A percentile compares a stretch with the other conserved stretches of the same genome.
Evolutionary conservation across 2,329 filamentous ascomycete genomes (phyloP).

Genomic region (Amauroascus verrucosus): DNA sequence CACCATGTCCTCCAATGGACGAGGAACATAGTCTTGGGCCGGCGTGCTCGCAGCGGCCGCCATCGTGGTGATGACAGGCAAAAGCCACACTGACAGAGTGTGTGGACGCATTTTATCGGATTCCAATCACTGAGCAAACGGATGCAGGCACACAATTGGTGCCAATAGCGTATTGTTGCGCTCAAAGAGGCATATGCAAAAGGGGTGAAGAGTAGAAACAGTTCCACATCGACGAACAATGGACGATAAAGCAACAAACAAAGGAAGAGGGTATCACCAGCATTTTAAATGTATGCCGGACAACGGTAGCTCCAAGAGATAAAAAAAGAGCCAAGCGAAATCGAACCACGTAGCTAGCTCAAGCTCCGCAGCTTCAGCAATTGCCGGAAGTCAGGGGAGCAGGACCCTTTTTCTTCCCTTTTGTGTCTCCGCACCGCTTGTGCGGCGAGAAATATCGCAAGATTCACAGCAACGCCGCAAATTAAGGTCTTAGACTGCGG

Average conservation of each 20-base stretch:
- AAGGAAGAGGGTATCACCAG: neutral
- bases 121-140: neutral
- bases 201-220: neutral
- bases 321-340: neutral
- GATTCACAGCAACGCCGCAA: neutral
- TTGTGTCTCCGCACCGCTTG: neutral
- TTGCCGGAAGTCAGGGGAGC: neutral
- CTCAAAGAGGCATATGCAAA: neutral
- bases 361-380: neutral
- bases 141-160: neutral
- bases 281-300: neutral
- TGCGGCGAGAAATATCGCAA: neutral
- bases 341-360: neutral
- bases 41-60: neutral
- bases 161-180: neutral
- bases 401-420: neutral
- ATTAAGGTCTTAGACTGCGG: neutral
- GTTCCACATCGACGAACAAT: neutral
- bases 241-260: neutral
- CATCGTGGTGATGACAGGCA: neutral
- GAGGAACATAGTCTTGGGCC: neutral
- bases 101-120: neutral
- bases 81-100: neutral
- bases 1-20: constrained; percentile 6
- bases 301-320: neutral